These are phyloP conservation scores for Pseudocohnilembus persalinus DNA, from an alignment of 169 alveolate species.

Conservation along the genomic window DNA sequence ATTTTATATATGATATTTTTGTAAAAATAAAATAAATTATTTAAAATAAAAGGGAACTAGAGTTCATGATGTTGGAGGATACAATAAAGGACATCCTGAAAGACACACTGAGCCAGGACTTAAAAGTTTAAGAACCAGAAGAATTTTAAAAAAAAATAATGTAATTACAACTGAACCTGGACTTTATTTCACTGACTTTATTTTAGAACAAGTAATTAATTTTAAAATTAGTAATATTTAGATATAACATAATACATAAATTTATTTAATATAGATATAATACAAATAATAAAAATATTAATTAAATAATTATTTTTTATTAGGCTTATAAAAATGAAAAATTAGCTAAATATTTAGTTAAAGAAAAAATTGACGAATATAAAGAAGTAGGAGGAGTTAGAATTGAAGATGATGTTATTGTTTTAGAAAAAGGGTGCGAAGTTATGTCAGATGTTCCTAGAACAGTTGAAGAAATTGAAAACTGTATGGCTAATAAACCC, in stretches of 20 bases:
- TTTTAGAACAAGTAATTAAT: constrained; percentile 56
- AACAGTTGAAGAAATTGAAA: constrained; percentile 78
- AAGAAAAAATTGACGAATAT: constrained; percentile 66
- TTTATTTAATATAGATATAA: constrained; percentile 40
- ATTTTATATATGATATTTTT: too few relatives aligned
- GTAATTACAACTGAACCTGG: constrained; percentile 91
- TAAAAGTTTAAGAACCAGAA: constrained; percentile 78
- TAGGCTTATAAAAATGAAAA: constrained; percentile 10
- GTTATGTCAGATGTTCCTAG: constrained; percentile 81
- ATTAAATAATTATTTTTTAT: too few relatives aligned
- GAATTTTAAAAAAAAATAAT: constrained; percentile 77
- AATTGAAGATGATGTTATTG: constrained; percentile 87
- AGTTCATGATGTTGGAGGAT: constrained; percentile 91
- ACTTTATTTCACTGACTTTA: constrained; percentile 71
- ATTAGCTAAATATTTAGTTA: constrained; percentile 45
- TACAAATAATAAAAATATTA: too few relatives aligned
- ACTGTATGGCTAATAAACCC: constrained; percentile 11
- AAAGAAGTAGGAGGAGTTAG: constrained; percentile 87
- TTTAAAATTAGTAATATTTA: too few relatives aligned
- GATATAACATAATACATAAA: constrained; percentile 41
- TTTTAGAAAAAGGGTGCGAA: constrained; percentile 75
- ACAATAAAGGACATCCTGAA: constrained; percentile 69
- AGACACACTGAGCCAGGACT: constrained; percentile 76
- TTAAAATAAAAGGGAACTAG: constrained; percentile 69
- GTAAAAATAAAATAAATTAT: too few relatives aligned